Base-by-base conservation (phyloP, 495 filamentous ascomycete species). In the Penicillium soppii region DNA sequence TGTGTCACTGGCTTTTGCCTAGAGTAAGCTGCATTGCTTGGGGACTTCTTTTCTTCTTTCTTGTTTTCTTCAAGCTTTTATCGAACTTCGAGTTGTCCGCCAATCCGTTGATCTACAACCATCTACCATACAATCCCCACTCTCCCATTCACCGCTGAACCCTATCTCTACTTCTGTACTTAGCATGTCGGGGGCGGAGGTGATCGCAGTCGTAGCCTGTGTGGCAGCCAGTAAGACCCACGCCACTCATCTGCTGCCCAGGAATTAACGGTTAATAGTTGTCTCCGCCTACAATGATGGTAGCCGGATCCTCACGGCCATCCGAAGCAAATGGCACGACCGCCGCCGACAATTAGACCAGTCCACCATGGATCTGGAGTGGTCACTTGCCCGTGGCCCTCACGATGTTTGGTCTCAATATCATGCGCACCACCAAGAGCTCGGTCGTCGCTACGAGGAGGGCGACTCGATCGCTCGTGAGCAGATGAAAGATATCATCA, bases 271-370 rank as follows among this genome's bases (percentile, higher is more conserved):
- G 20, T 9, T 22, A 35, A 13, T 17, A 51, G 63, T 76, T 27
- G 67, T 75, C 22, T 72, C 69, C 35, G 68, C 74, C 30, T 78
- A 77, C 56, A 65, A 70, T 23, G 72, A 74, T 44, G 74, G 69
- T 16, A 50, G 62, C 15, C 54, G 70, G 3, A 56, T 77, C 19
- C 58, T 71, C 27, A 44, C 53, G 5, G 50, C 67, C 5, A 66
- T 77, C 44, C 71, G 66, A 49, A 65, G 63, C 17, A 74, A 69
- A 49, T 65, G 62, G 43, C 58, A 52, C 17, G 53, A 50, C 10
- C 62, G 62, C 41, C 61, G 57, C 13, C 53, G 25, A 5, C 20
- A 43, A 2, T 30, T 35, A 16, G 53, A 53, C 13, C 22, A 51
- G 12, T 50, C 33, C n/a, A 47, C 54, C 15, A 47, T 53, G 27